These are phyloP conservation scores for Scopulariopsis brevicaulis DNA, from an alignment of 2,329 filamentous ascomycete species.

Conservation along the genomic window DNA sequence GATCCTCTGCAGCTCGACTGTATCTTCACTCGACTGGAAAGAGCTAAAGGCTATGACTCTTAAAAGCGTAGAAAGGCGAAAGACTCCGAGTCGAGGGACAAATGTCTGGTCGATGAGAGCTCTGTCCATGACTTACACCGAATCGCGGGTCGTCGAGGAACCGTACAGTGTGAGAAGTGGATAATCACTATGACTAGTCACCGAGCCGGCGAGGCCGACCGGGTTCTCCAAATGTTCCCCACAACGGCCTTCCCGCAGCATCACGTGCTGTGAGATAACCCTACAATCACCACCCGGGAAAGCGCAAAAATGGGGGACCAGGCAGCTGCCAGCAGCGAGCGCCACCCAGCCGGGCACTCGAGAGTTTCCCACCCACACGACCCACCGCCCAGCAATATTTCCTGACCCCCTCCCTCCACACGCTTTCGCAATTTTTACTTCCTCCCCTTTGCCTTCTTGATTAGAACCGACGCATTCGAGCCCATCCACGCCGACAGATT, in stretches of 20 bases:
- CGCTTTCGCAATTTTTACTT: constrained; percentile 3
- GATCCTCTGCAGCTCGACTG: no score
- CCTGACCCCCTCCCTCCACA: background rate
- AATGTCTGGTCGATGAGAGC: no score
- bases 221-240: background rate
- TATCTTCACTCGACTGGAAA: no score
- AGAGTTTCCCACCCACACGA: background rate
- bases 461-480: constrained; percentile 1
- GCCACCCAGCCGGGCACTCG: background rate
- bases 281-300: constrained; percentile 2
- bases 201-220: background rate
- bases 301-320: background rate
- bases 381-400: background rate
- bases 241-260: background rate
- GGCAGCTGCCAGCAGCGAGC: background rate
- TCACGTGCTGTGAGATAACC: constrained; percentile 5
- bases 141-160: background rate
- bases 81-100: no score
- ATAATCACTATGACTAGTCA: background rate
- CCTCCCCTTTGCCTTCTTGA: background rate
- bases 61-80: no score
- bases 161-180: background rate
- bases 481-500: background rate
- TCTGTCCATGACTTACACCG: no score
- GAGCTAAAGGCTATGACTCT: no score